These are phyloP conservation scores for Trichophyton benhamiae DNA, from an alignment of 2,329 filamentous ascomycete genomes.

Conservation along the genomic window DNA sequence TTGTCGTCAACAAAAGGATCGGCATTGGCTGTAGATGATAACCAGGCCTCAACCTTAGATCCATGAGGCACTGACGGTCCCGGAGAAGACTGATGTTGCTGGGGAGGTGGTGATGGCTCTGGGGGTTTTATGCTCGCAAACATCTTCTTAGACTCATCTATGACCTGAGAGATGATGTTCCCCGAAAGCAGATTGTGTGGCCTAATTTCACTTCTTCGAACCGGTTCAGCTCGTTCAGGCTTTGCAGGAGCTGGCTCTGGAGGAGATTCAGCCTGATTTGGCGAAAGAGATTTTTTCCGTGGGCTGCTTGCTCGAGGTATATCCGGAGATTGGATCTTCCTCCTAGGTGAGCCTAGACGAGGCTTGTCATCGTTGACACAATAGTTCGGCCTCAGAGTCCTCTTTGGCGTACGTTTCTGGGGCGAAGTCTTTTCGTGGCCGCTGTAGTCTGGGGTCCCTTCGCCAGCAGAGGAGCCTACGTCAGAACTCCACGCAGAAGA, in stretches of 20 bases:
- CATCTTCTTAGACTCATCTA: constrained; percentile 34
- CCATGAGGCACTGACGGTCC: constrained; percentile 26
- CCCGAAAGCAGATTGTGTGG: constrained; percentile 12
- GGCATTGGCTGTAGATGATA: constrained; percentile 44
- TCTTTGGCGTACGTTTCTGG: background rate
- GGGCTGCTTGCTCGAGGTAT: background rate
- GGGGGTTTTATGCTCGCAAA: constrained; percentile 31
- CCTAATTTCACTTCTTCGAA: background rate
- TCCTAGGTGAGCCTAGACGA: background rate
- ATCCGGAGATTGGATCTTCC: background rate
- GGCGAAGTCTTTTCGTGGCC: background rate
- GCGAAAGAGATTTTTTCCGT: background rate
- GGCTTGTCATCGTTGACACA: background rate
- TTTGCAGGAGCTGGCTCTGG: background rate
- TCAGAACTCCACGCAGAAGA: constrained; percentile 15
- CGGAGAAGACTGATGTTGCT: constrained; percentile 23
- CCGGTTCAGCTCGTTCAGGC: background rate
- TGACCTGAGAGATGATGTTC: constrained; percentile 33
- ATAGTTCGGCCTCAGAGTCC: constrained; percentile 3
- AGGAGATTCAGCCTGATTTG: background rate
- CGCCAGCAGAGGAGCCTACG: background rate
- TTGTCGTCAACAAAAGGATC: constrained; percentile 42
- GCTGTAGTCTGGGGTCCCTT: background rate
- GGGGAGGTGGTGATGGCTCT: constrained; percentile 16
- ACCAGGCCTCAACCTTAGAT: constrained; percentile 50